Evolutionary conservation across 2,329 filamentous ascomycete genomes (phyloP), one percentile per base, ranked within the genome.

Genomic region (Pseudonectria foliicola): DNA sequence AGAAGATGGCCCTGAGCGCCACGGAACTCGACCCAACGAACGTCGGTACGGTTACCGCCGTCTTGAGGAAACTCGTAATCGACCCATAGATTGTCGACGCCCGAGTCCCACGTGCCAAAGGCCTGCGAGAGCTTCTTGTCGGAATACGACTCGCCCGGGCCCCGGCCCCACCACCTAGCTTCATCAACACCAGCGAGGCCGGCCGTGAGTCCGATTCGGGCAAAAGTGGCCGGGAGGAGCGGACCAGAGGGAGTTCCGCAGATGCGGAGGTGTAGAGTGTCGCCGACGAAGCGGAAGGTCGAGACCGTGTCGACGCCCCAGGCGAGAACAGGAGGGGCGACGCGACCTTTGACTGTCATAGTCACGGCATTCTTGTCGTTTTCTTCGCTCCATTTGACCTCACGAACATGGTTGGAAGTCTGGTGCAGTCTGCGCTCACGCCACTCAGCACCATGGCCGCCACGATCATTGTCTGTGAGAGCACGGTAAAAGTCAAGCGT

Each of bases 31-130:
- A 82, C 66, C 72, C 75, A 82, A 2, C 73, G 63, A 2, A 73
- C 72, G 46, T 83, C 79, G 1, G 73, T 78, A 13, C 76, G 65
- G 53, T 84, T 84, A 0, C 77, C 75, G 23, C 66, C 68, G 39
- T 85, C 81, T 54, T 85, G 81, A 0, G 80, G 81, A 36, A 75
- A 78, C 44, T 85, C 80, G 50, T 82, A 84, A 28, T 73, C 66
- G 2, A 71, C 64, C 53, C 70, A 75, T 0, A 85, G 60, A 1
- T 68, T 62, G 30, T 73, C 68, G 2, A 77, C 59, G 1, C 45
- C 46, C 10, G 54, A 46, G 3, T 61, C 61, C 59, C 67, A 78
- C 31, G 68, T 71, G 6, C 75, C 79, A 4, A 82, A 57, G 1
- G 59, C 56, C 51, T 83, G 78, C 4, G 73, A 70, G 10, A 66